Evolutionary conservation across 805 yeast genomes (phyloP).

Genomic region (Deakozyma indianensis): DNA sequence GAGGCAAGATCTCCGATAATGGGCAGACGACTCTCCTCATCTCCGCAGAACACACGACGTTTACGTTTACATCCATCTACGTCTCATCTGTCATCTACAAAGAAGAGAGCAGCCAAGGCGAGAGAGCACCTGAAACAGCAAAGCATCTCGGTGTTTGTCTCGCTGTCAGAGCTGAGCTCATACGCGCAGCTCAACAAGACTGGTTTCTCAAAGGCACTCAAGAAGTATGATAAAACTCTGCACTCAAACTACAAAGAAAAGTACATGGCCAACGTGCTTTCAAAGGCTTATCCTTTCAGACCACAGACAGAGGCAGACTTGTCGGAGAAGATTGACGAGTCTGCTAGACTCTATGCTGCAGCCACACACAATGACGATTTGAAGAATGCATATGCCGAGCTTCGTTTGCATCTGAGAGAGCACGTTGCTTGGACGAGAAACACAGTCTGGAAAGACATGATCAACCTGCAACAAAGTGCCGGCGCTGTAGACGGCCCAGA

Average conservation of each 20-base stretch:
- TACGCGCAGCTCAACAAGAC: conserved; percentile 73
- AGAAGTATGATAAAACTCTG: conserved; percentile 81
- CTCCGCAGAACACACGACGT: conserved; percentile 10
- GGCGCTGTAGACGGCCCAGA: conserved; percentile 12
- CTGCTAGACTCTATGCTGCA: conserved; percentile 41
- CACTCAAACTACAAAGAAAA: conserved; percentile 43
- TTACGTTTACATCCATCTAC: not conserved
- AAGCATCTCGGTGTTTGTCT: conserved; percentile 42
- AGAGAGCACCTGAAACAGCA: conserved; percentile 7
- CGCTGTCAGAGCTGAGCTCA: conserved; percentile 69
- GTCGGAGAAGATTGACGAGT: conserved; percentile 37
- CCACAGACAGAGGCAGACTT: conserved; percentile 33
- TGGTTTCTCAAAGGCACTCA: conserved; percentile 80
- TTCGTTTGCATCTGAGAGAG: conserved; percentile 55
- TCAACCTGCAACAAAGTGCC: conserved; percentile 80
- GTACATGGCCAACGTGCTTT: conserved; percentile 34
- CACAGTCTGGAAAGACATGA: conserved; percentile 95
- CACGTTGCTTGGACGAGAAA: conserved; percentile 96
- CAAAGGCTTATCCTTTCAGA: conserved; percentile 40
- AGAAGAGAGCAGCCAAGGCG: not conserved
- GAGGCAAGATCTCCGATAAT: not conserved
- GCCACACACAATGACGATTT: conserved; percentile 27
- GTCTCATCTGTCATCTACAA: not conserved
- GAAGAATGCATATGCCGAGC: conserved; percentile 32
- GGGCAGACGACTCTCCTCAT: not conserved